Base-by-base conservation (phyloP, 805 yeast genomes). In the Barnettozyma sucrosica region DNA sequence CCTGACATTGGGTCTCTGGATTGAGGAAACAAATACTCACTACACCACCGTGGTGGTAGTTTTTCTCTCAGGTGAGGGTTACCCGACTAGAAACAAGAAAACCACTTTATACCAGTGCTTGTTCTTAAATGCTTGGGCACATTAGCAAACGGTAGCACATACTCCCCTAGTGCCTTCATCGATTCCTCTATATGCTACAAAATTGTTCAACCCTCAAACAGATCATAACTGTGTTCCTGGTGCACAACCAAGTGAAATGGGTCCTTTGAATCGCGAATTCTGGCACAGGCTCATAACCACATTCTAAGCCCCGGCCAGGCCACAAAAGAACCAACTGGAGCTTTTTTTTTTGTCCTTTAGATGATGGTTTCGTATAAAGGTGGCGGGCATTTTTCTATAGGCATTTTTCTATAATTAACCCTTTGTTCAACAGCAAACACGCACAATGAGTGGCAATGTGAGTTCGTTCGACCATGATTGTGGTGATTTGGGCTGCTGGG, bases 401-500 rank as follows among this genome's bases (percentile, higher is more conserved):
- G 8, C 25, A 23, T n/a, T 25, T 26, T 7, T 34, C n/a, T 36
- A 13, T n/a, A 20, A 20, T 36, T 36, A 14, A 36, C 20, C 20
- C 20, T 28, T 16, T 4, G 32, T 28, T 28, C 32, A 26, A 14
- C 23, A 28, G 28, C 20, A 32, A 32, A 8, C 28, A 32, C 30
- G 34, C 24, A 18, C 16, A 32, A 44, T 44, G 47, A 44, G 47
- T 44, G 47, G 47, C 37, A 44, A 44, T 44, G 47, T 44, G 34
- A 44, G 47, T 44, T 18, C 21, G 20, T 18, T 33, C 20, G n/a
- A 18, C 25, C 10, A 18, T 16, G 16, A 14, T 21, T 21, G 7
- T 19, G 16, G 40, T 7, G 23, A 14, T 30, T 13, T 18, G 14
- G 16, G 14, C 6, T 5, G n/a, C 25, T 30, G 21, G n/a, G 21